These are phyloP conservation scores for Mycena sanguinolenta DNA, from an alignment of 768 basidiomycete genomes.

Conservation along the genomic window DNA sequence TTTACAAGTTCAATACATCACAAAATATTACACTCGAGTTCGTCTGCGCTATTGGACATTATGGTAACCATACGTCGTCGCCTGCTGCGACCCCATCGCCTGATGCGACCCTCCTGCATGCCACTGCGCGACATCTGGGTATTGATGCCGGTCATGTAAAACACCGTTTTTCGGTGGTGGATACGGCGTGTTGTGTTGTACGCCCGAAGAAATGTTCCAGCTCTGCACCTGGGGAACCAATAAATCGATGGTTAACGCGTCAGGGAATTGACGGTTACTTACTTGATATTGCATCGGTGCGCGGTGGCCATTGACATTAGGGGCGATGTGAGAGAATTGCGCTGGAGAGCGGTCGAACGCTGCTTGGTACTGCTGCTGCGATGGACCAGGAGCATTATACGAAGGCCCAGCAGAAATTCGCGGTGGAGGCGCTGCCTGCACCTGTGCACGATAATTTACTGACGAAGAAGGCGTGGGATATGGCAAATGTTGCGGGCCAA, in stretches of 20 bases:
- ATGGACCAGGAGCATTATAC: background rate
- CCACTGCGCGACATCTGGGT: slow-evolving; percentile 20
- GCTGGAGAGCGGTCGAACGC: slow-evolving; percentile 11
- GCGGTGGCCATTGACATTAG: slow-evolving; percentile 25
- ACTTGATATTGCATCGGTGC: slow-evolving; percentile 24
- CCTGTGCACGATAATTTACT: slow-evolving; percentile 17
- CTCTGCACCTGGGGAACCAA: background rate
- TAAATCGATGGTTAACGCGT: background rate
- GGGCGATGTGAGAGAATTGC: slow-evolving; percentile 16
- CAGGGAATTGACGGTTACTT: background rate
- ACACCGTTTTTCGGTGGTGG: slow-evolving; percentile 22
- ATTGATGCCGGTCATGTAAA: slow-evolving; percentile 18
- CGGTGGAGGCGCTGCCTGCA: slow-evolving; percentile 15
- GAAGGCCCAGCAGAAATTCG: slow-evolving; percentile 10
- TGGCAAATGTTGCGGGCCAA: slow-evolving; percentile 7
- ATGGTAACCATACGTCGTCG: slow-evolving; percentile 28
- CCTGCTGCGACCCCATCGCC: slow-evolving; percentile 28
- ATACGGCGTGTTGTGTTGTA: slow-evolving; percentile 21
- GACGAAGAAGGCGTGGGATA: slow-evolving; percentile 13
- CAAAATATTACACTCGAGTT: background rate
- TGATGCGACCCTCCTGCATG: slow-evolving; percentile 25
- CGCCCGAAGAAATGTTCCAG: slow-evolving; percentile 13
- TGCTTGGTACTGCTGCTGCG: slow-evolving; percentile 10
- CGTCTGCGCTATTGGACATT: slow-evolving; percentile 23
- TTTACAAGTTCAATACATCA: background rate